These are phyloP conservation scores for Lignosus rhinocerotis DNA, from an alignment of 1,284 basidiomycete genomes.

Conservation along the genomic window DNA sequence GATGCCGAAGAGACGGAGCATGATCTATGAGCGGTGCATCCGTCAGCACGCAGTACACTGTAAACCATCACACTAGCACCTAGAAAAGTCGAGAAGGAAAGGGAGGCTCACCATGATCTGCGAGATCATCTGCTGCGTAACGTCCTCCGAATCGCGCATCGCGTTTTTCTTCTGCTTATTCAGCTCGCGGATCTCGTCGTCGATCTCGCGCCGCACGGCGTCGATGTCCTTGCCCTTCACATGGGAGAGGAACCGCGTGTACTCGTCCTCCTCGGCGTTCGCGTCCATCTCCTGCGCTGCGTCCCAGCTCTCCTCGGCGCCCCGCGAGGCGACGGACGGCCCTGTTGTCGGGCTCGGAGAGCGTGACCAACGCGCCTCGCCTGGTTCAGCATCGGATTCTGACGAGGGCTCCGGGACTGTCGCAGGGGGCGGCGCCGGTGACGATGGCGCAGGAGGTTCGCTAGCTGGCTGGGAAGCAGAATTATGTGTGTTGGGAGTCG, in stretches of 20 bases:
- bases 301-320: conserved; percentile 49
- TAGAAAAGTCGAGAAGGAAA: background rate
- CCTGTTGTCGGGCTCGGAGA: conserved; percentile 45
- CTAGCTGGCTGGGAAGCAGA: background rate
- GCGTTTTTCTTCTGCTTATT: conserved; percentile 86
- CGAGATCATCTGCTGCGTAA: conserved; percentile 91
- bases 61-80: background rate
- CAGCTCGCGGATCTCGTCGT: conserved; percentile 85
- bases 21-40: conserved; percentile 46
- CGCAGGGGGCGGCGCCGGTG: background rate
- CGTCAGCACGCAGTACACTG: background rate
- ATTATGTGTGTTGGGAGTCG: background rate
- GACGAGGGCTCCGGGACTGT: background rate
- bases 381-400: conserved; percentile 11
- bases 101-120: conserved; percentile 84
- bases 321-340: conserved; percentile 1
- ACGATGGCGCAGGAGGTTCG: background rate
- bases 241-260: conserved; percentile 87
- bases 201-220: conserved; percentile 84
- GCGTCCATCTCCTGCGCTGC: conserved; percentile 81
- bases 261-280: conserved; percentile 86
- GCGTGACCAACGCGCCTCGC: conserved; percentile 50
- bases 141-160: conserved; percentile 92
- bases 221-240: conserved; percentile 84
- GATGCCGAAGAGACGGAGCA: conserved; percentile 93